Evolutionary conservation across 2,329 filamentous ascomycete genomes (phyloP), one percentile per base, ranked within the genome.

Genomic region (Raffaelea ambrosiae): DNA sequence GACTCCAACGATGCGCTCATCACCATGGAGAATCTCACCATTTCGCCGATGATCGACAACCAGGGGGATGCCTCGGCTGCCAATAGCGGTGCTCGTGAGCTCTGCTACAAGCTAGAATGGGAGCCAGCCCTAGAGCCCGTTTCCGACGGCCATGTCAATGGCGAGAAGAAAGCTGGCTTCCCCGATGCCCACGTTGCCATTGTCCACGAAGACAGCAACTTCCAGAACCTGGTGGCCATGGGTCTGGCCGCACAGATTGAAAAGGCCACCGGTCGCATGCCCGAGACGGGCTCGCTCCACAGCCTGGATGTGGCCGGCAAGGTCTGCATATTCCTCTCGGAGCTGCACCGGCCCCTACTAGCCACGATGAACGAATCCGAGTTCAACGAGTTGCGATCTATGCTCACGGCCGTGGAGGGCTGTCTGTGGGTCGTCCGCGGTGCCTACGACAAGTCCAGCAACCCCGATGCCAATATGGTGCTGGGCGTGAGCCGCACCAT

Each of bases 91-190:
- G 56, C 65, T n/a, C 61, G 67, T 3, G 65, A 71, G 53, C 61
- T 73, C 1, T 73, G 70, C 56, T 73, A 68, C 58, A 72, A 69
- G 55, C 47, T 70, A 14, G 61, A 69, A n/a, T 73, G 70, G 69
- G 69, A 71, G 41, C 64, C 61, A 0, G 48, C 66, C n/a, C 56
- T 64, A 1, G 58, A 63, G 13, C 19, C 44, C 3, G 14, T 42
- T 3, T 23, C 35, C 40, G 48, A 40, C 23, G 35, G 41, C 26
- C 31, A 43, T 4, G 23, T 44, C 18, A 14, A 47, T 29, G 26
- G 53, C 16, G 44, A 46, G 7, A 38, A 45, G 8, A 40, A 31
- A 9, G 40, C 51, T 0, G 48, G 56, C 1, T 53, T 58, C 14
- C 56, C 50, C 0, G 60, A 64, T 10, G 36, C 57, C 0, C 60